Base-by-base conservation (phyloP, 768 basidiomycete species). In the Leccinum aurantiacum region DNA sequence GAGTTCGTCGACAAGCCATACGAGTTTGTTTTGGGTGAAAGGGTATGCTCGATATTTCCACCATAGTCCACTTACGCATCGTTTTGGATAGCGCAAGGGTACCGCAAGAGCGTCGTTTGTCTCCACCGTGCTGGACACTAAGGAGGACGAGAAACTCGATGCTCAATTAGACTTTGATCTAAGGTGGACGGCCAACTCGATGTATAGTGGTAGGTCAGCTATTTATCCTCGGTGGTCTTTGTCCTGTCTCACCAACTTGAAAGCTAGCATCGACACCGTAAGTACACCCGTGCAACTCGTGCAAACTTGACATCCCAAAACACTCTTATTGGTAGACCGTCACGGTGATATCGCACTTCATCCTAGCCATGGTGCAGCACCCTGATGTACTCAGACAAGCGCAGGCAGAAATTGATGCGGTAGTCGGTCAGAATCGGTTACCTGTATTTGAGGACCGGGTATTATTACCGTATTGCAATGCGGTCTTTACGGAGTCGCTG, bases 161-260 rank as follows among this genome's bases (percentile, higher is more conserved):
- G 19, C 49, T 13, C 69, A 72, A 57, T 82, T 80, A 49, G 86
- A 89, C 65, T 85, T 84, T 61, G 89, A 91, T 64, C 76, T 91
- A 50, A 86, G 88, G 60, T 89, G 89, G 88, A 84, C 87, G 1
- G 90, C 90, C n/a, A 90, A 91, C 70, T 90, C 89, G 31, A 90
- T 91, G 87, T 91, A 88, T 68, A 76, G 80, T 6, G 76, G 76
- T 71, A 69, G 64, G 75, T 67, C 44, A 38, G 59, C 3, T 56
- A 11, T 47, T 19, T 15, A 41, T 58, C 14, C 17, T 29, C 14
- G n/a, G 14, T 14, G 7, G 0, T 3, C 11, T 13, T 37, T 24
- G 24, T 14, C 6, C 9, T 57, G 29, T 13, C 33, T 54, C 44
- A 37, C 54, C 47, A 33, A 17, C 17, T 35, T 35, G 13, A 8